These are phyloP conservation scores for Blastomyces emzantsi DNA, from an alignment of 2,329 filamentous ascomycete species.

Conservation along the genomic window DNA sequence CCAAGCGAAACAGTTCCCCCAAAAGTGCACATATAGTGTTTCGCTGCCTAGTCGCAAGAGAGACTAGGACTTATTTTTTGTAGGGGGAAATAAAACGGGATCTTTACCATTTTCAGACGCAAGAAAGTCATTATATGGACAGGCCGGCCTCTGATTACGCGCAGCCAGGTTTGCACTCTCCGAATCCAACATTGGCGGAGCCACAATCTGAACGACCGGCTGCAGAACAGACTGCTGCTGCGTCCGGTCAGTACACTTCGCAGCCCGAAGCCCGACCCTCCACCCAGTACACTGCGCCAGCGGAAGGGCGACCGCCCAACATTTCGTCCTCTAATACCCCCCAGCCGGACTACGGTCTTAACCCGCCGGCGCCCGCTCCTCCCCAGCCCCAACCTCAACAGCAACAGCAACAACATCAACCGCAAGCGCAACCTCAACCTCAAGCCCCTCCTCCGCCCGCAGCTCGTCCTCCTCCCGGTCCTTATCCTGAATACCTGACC, in stretches of 20 bases:
- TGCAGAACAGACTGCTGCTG: constrained; percentile 84
- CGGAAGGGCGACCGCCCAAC: constrained; percentile 64
- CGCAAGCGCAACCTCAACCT: constrained; percentile 1
- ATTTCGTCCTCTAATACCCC: constrained; percentile 74
- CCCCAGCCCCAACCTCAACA: constrained; percentile 30
- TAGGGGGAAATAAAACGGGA: constrained; percentile 6
- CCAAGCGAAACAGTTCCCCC: constrained; percentile 1
- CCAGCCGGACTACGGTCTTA: constrained; percentile 79
- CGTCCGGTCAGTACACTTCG: constrained; percentile 29
- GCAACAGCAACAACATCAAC: neutral
- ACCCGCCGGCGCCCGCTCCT: constrained; percentile 59
- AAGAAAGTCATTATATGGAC: constrained; percentile 38
- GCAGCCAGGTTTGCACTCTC: constrained; percentile 73
- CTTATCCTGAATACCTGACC: constrained; percentile 77
- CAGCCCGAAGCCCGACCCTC: constrained; percentile 32
- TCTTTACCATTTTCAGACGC: constrained; percentile 8
- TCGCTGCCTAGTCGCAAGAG: constrained; percentile 5
- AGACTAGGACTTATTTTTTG: neutral
- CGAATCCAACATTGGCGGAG: constrained; percentile 45
- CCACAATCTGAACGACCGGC: constrained; percentile 72
- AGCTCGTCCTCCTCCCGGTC: constrained; percentile 12
- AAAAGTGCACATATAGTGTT: neutral
- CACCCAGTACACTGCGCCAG: constrained; percentile 67
- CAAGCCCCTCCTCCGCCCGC: constrained; percentile 13
- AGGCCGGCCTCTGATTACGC: constrained; percentile 63